These are phyloP conservation scores for Bathelium albidoporum DNA, from an alignment of 495 filamentous ascomycete species.

Conservation along the genomic window DNA sequence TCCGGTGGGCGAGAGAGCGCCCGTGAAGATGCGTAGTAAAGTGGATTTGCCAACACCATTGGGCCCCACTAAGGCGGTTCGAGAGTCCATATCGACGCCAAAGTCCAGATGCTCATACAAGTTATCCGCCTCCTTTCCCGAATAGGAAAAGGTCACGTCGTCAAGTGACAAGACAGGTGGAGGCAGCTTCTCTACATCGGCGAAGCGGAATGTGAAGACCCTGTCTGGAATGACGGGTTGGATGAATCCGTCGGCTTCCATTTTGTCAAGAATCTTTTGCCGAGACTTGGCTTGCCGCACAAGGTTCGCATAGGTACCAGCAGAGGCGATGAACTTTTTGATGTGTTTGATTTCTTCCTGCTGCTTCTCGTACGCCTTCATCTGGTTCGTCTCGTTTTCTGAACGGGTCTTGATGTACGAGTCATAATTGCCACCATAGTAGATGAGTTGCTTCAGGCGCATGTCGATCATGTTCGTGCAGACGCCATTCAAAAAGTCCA, in stretches of 20 bases:
- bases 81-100: constrained; percentile 98
- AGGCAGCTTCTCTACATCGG: constrained; percentile 94
- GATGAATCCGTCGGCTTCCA: constrained; percentile 98
- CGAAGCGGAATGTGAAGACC: constrained; percentile 97
- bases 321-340: constrained; percentile 99
- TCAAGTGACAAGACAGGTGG: constrained; percentile 95
- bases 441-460: constrained; percentile 77
- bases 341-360: constrained; percentile 99
- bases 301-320: constrained; percentile 99
- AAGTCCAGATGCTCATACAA: constrained; percentile 94
- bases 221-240: constrained; percentile 76
- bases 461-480: constrained; percentile 99
- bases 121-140: constrained; percentile 76
- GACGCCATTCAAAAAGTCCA: constrained; percentile 99
- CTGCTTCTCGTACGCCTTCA: constrained; percentile 97
- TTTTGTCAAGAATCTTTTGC: constrained; percentile 99
- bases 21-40: constrained; percentile 92
- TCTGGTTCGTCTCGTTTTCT: constrained; percentile 96
- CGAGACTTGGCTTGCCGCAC: constrained; percentile 97
- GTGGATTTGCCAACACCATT: constrained; percentile 99
- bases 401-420: constrained; percentile 84
- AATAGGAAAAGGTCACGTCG: constrained; percentile 96
- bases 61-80: constrained; percentile 91
- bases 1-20: constrained; percentile 75
- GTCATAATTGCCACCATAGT: constrained; percentile 99